phyloP scores from a whole-genome alignment of 2,329 filamentous ascomycete genomes.

The Colletotrichum viniferum region DNA sequence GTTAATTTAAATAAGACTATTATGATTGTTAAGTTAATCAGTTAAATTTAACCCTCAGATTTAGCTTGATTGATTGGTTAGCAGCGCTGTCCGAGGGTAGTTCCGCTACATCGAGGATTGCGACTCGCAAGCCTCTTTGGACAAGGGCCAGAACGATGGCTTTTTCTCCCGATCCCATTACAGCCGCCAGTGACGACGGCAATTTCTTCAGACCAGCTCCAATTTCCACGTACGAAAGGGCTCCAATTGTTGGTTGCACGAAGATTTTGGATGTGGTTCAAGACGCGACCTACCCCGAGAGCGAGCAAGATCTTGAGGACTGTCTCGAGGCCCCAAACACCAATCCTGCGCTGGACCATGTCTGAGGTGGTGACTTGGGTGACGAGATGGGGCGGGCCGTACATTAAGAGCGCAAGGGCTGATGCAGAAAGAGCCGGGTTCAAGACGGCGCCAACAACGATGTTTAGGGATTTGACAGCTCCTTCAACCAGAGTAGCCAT shows the following conservation, averaged over 20 bases:
- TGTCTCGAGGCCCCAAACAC: background rate
- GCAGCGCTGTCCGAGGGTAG: too few relatives aligned
- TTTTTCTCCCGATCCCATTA: background rate
- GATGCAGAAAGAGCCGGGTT: background rate
- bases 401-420: background rate
- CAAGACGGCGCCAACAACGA: background rate
- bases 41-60: too few relatives aligned
- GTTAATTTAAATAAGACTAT: too few relatives aligned
- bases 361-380: background rate
- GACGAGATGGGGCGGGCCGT: background rate
- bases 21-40: too few relatives aligned
- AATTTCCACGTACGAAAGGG: accelerated
- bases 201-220: background rate
- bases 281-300: background rate
- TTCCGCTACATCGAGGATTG: background rate
- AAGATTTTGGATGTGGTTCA: background rate
- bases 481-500: background rate
- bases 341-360: accelerated
- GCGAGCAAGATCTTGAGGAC: background rate
- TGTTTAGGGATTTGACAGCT: background rate
- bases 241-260: background rate
- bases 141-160: background rate
- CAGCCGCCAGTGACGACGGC: background rate
- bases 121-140: background rate
- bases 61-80: too few relatives aligned